Base-by-base conservation (phyloP, 108 stramenopile species). In the Conticribra weissflogii region DNA sequence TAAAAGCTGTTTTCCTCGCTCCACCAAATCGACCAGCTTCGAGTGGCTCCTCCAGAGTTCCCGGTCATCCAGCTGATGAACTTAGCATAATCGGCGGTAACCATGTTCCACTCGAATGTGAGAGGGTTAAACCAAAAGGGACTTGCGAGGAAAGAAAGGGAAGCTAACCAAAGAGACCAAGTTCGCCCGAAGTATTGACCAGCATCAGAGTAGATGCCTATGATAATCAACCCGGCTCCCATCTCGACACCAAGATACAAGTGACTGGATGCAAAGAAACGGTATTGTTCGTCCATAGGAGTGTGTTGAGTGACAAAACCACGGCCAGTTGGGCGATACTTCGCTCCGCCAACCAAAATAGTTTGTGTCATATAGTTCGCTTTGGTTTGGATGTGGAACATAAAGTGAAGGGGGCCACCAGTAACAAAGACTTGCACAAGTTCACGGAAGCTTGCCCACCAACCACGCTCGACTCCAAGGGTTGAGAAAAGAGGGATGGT, bases 111-210 rank as follows among this genome's bases (percentile, higher is more conserved):
- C 53, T 98, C 97, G 68, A 98, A 97, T 7, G 95, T 96, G 41
- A 97, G 84, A n/a, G 98, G 98, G 64, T 99, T 99, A 83, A 99
- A 99, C 98, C 98, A 99, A 86, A 99, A 98, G 19, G 98, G 98
- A 55, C 96, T 96, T 18, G 92, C 92, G n/a, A 98, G 76, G 83
- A 99, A 99, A 16, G 96, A 93, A 21, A 96, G 55, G 15, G 91
- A 92, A 16, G 97, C 96, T 17, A 99, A 76, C 98, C 98, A 99
- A 51, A 99, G 71, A 4, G 96, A 96, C 98, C 98, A 99, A 21
- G 98, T 97, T 34, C 96, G 83, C 23, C 97, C 98, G 55, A 89
- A 84, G 84, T 98, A 99, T 77, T 99, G 98, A 54, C 83, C 83
- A 7, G 97, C 93, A 22, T 82, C 82, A 9, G 94, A 92, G 81